Base-by-base conservation (phyloP, 768 basidiomycete genomes). In the Phaeotremella fagi region DNA sequence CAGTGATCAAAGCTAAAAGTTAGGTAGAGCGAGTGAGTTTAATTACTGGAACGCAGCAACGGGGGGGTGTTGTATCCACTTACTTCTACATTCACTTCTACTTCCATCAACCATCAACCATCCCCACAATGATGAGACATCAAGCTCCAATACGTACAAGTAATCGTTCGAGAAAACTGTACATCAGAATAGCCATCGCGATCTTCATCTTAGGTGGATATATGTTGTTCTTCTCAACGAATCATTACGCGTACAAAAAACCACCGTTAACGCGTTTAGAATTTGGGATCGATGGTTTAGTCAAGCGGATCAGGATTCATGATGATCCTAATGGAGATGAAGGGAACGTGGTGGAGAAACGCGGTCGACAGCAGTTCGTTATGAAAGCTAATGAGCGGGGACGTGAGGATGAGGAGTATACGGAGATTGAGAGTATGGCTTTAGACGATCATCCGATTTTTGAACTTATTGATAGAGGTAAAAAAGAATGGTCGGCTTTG, bases 361-460 rank as follows among this genome's bases (percentile, higher is more conserved):
- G n/a, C n/a, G n/a, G n/a, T n/a, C n/a, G n/a, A n/a, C n/a, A n/a
- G n/a, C n/a, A n/a, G n/a, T n/a, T n/a, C n/a, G n/a, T n/a, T n/a
- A n/a, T n/a, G n/a, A n/a, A 41, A 11, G 20, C 12, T 14, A 22
- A 20, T 14, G 22, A 20, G 38, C 6, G 18, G 38, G 12, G 12
- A 20, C 12, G 12, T 12, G 38, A 22, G 6, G 38, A 41, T 12
- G 38, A 41, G 38, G 20, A 20, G 22, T 41, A n/a, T n/a, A n/a
- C n/a, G n/a, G 38, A 6, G 20, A 22, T 7, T 14, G 38, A 41
- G 18, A 7, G 38, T 6, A 41, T 41, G 20, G 22, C n/a, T 28
- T 27, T 52, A 41, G 50, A 52, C 18, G 41, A 44, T 4, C 62
- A 64, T 48, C 62, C 62, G 11, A 64, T 64, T 20, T 52, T 60